Evolutionary conservation across 208 protist genomes (phyloP).

Genomic region (Baffinella frigidus): DNA sequence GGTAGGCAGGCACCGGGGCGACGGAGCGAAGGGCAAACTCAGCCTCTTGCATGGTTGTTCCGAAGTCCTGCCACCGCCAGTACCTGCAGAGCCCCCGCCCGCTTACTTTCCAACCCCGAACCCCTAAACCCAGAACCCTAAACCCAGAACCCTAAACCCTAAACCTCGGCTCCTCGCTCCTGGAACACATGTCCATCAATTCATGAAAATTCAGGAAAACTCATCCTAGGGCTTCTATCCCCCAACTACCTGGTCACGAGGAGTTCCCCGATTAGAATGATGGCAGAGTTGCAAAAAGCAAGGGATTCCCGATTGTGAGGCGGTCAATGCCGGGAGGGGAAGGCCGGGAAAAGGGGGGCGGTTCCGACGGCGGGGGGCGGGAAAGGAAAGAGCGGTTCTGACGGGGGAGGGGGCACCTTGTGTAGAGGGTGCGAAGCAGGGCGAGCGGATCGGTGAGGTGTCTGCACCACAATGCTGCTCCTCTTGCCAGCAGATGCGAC

Average conservation of each 20-base stretch:
- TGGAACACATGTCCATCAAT: too few relatives aligned
- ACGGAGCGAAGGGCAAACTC: constrained; percentile 5
- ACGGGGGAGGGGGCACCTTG: background rate
- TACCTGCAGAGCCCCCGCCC: background rate
- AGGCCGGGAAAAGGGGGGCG: background rate
- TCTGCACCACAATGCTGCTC: background rate
- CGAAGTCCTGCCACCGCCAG: constrained; percentile 19
- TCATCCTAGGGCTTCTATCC: too few relatives aligned
- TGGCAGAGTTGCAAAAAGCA: too few relatives aligned
- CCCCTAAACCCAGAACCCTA: too few relatives aligned
- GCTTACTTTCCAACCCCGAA: too few relatives aligned
- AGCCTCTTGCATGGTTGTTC: background rate
- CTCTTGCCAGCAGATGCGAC: background rate
- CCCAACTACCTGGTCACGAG: too few relatives aligned
- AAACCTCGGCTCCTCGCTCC: background rate
- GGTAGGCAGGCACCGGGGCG: background rate
- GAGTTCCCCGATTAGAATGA: too few relatives aligned
- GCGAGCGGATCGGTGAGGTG: background rate
- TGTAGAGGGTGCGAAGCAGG: background rate
- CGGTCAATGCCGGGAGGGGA: background rate
- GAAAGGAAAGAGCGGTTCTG: background rate
- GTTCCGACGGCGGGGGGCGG: background rate
- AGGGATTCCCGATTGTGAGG: too few relatives aligned
- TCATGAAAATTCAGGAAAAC: too few relatives aligned
- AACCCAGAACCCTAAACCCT: too few relatives aligned